Evolutionary conservation across 1,139 yeast genomes (phyloP).

Genomic region (Geotrichum carabidarum): DNA sequence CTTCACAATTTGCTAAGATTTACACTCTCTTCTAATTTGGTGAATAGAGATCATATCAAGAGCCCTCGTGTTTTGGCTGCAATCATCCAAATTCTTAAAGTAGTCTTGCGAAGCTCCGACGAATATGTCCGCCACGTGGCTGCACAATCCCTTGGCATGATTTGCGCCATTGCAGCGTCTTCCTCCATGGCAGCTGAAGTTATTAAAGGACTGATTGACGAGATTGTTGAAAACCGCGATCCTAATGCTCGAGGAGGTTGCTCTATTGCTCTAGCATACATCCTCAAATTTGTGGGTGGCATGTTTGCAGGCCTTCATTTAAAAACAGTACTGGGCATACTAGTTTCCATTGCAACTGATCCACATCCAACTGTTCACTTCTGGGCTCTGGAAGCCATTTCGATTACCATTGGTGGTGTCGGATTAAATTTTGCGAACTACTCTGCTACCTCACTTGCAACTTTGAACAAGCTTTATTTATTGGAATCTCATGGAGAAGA

Average conservation of each 20-base stretch:
- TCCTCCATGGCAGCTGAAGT: constrained; percentile 43
- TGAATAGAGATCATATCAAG: constrained; percentile 23
- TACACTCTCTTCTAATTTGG: constrained; percentile 13
- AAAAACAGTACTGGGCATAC: constrained; percentile 49
- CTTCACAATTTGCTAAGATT: constrained; percentile 51
- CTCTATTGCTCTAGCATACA: constrained; percentile 55
- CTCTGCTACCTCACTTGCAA: constrained; percentile 44
- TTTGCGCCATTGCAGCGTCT: constrained; percentile 44
- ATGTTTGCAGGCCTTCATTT: constrained; percentile 40
- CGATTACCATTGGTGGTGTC: constrained; percentile 50
- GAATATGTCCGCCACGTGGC: constrained; percentile 45
- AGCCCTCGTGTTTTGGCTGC: constrained; percentile 40
- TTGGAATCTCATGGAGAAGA: constrained; percentile 54
- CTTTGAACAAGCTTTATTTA: constrained; percentile 45
- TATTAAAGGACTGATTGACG: constrained; percentile 52
- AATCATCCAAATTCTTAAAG: constrained; percentile 55
- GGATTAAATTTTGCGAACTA: constrained; percentile 48
- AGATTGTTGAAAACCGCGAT: constrained; percentile 54
- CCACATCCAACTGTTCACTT: constrained; percentile 82
- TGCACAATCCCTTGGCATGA: constrained; percentile 63
- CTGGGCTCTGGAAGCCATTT: constrained; percentile 60
- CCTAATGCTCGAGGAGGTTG: constrained; percentile 66
- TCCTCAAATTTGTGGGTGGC: constrained; percentile 49
- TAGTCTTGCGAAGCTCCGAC: constrained; percentile 39
- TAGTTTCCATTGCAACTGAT: constrained; percentile 60